A percentile compares a stretch with the other conserved stretches of the same genome.
Evolutionary conservation across 2,329 filamentous ascomycete species (phyloP).

Genomic region (Alternaria incomplexa): DNA sequence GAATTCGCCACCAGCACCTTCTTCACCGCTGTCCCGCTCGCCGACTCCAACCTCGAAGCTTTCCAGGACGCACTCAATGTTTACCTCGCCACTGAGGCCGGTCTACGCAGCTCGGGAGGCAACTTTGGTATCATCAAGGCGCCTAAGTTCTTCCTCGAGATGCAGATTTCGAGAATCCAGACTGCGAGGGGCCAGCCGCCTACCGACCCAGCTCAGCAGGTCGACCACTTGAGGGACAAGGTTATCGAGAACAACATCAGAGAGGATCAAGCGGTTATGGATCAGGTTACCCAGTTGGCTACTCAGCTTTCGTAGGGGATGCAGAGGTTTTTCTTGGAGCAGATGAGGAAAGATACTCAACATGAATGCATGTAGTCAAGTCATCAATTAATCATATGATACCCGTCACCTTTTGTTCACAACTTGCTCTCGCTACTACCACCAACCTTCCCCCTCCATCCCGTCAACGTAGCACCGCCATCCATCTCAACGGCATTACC

Average conservation of each 20-base stretch:
- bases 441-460: constrained; percentile 47
- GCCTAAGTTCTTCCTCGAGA: constrained; percentile 67
- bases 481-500: constrained; percentile 58
- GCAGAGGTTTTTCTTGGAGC: accelerated
- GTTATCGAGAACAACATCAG: constrained; percentile 62
- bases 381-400: not conserved
- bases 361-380: not conserved
- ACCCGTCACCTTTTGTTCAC: constrained; percentile 6
- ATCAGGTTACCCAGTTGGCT: constrained; percentile 54
- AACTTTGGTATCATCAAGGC: constrained; percentile 62
- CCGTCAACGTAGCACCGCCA: constrained; percentile 53
- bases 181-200: constrained; percentile 65
- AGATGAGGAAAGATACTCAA: not conserved
- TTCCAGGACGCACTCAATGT: constrained; percentile 63
- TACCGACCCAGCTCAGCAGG: constrained; percentile 58
- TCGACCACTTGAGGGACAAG: constrained; percentile 65
- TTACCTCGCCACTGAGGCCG: constrained; percentile 66
- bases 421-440: constrained; percentile 31
- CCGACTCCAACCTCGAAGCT: constrained; percentile 55
- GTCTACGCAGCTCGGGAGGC: constrained; percentile 61
- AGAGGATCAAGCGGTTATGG: constrained; percentile 57
- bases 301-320: constrained; percentile 21
- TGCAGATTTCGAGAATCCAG: constrained; percentile 65
- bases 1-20: constrained; percentile 62
- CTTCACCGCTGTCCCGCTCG: constrained; percentile 58